A percentile compares a stretch with the other conserved stretches of the same genome.
Evolutionary conservation across 495 filamentous ascomycete genomes (phyloP).

Genomic region (Hypoxylon lenormandii): DNA sequence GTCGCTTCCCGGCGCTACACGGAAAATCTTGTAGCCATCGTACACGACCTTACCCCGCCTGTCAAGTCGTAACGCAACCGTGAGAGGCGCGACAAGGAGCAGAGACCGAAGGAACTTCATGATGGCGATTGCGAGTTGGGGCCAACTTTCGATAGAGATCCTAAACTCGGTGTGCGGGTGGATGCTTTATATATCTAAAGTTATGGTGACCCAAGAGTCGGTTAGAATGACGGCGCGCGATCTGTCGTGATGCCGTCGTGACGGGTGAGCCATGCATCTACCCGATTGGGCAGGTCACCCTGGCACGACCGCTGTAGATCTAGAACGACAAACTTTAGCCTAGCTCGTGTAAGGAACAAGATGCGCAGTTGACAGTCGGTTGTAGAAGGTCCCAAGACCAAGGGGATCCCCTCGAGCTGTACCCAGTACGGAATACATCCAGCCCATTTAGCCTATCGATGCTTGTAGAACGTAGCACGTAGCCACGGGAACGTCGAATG

Average conservation of each 20-base stretch:
- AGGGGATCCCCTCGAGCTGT: constrained; percentile 20
- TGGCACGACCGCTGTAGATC: constrained; percentile 19
- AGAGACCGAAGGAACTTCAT: constrained; percentile 46
- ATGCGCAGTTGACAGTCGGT: constrained; percentile 25
- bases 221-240: constrained; percentile 5
- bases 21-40: constrained; percentile 62
- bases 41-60: constrained; percentile 51
- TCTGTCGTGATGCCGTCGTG: constrained; percentile 9
- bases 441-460: constrained; percentile 48
- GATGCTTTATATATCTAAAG: constrained; percentile 19
- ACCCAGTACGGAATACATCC: no score
- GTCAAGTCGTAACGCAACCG: constrained; percentile 40
- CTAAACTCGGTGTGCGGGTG: not conserved
- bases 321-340: constrained; percentile 41
- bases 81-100: constrained; percentile 39
- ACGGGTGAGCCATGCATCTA: constrained; percentile 37
- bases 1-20: constrained; percentile 43
- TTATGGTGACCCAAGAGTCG: constrained; percentile 2
- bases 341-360: constrained; percentile 31
- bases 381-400: constrained; percentile 34
- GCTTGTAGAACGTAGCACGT: constrained; percentile 11
- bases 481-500: constrained; percentile 23
- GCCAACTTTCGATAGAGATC: not conserved
- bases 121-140: constrained; percentile 18
- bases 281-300: constrained; percentile 43